Percentiles rank a stretch among this genome's conserved stretches.
Evolutionary conservation across 768 basidiomycete species (phyloP).

Genomic region (Pulveroboletus sp.): DNA sequence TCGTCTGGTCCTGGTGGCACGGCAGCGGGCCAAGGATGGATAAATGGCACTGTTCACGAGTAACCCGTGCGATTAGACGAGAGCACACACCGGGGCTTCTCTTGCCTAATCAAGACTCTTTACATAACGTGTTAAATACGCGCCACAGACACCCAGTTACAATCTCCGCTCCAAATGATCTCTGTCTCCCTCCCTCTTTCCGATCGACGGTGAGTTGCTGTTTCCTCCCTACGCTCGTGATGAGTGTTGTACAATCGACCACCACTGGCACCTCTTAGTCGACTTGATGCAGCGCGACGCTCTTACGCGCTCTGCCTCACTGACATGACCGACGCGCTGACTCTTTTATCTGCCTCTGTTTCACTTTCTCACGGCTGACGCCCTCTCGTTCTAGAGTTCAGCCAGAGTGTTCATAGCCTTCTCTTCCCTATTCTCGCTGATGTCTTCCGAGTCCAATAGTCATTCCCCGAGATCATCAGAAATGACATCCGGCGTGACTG

Average conservation of each 20-base stretch:
- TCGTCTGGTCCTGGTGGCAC: too few relatives aligned
- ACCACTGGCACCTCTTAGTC: conserved; percentile 48
- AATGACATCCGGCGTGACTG: too few relatives aligned
- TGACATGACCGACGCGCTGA: conserved; percentile 64
- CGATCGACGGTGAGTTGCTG: conserved; percentile 14
- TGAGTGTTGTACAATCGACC: conserved; percentile 77
- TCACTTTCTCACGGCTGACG: conserved; percentile 14
- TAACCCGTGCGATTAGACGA: too few relatives aligned
- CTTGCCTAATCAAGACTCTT: too few relatives aligned
- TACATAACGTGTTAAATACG: too few relatives aligned
- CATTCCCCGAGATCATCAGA: too few relatives aligned
- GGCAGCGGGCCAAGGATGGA: too few relatives aligned
- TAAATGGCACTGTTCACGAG: too few relatives aligned
- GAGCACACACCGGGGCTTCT: too few relatives aligned
- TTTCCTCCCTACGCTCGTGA: conserved; percentile 38
- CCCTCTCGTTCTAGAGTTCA: conserved; percentile 7
- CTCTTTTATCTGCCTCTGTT: conserved; percentile 6
- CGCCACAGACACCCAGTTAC: background rate
- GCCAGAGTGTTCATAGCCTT: too few relatives aligned
- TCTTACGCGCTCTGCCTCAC: background rate
- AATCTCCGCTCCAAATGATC: background rate
- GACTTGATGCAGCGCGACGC: background rate
- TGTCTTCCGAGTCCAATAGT: too few relatives aligned
- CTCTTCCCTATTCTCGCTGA: too few relatives aligned
- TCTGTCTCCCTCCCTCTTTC: background rate